Evolutionary conservation across 805 yeast genomes (phyloP), one percentile per base, ranked within the genome.

Genomic region (Komagataella populi): DNA sequence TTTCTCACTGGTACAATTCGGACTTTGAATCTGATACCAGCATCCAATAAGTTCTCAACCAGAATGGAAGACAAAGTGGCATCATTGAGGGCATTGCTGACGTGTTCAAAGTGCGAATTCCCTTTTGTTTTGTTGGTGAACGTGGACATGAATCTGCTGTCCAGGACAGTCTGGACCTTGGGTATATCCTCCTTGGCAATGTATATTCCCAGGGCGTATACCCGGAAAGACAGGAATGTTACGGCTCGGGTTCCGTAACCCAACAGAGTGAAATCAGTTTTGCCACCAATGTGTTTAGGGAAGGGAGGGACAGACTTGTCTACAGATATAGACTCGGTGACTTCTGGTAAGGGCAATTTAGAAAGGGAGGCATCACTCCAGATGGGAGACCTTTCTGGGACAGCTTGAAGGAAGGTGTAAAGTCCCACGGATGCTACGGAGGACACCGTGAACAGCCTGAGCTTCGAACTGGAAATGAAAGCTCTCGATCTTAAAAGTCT

Each of bases 231-330:
- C 46, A 90, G 58, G 60, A 93, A 86, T 0, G 97, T 86, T 17
- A 91, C 96, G 0, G 84, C 70, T 60, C 98, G 73, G 2, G 81
- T 77, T 1, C 99, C 98, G 52, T 78, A 74, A 0, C 96, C 98
- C 3, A 93, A 59, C 36, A 90, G 64, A 20, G 75, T 68, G 61
- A 72, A 85, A 3, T 69, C 62, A 1, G 57, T 55, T 4, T 49
- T 46, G 6, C 55, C 53, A 4, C 50, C 46, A 5, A 63, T 54
- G 6, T 49, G 44, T n/a, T 54, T 49, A 5, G 68, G 67, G 43
- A 67, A 58, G 12, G 66, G 55, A 17, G 62, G 60, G 17, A 66
- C 64, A 1, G 60, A 54, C 14, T 60, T 52, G 46, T 60, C 63
- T 10, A 65, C 66, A 4, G 57, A 51, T 22, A 62, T 53, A 2